Conservation (phyloP, 257 asterid genomes). For the Solanum chmielewskii region DNA sequence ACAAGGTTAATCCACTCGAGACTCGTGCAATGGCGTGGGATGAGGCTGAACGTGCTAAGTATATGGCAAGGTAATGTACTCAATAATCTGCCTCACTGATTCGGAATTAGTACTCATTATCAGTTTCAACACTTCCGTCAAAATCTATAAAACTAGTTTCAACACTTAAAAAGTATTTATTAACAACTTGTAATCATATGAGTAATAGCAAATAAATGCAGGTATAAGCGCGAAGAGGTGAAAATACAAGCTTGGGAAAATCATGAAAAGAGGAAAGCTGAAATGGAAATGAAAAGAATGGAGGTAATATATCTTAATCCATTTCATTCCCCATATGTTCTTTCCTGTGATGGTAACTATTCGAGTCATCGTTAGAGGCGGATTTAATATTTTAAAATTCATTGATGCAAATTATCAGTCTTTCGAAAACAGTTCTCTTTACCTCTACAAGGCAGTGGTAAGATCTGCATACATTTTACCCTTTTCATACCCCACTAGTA, state of each 20-base stretch:
- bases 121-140: neutral
- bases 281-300: constrained; percentile 65
- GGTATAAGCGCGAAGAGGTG: constrained; percentile 90
- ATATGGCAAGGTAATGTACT: constrained; percentile 62
- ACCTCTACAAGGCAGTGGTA: neutral
- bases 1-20: constrained; percentile 50
- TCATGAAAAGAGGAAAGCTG: constrained; percentile 81
- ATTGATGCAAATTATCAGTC: neutral
- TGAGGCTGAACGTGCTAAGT: constrained; percentile 87
- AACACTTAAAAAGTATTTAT: neutral
- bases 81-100: neutral
- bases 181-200: neutral
- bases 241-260: constrained; percentile 96
- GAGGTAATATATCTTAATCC: constrained; percentile 38
- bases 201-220: neutral
- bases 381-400: neutral
- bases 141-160: neutral
- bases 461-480: neutral
- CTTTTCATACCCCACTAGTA: neutral
- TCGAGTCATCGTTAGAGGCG: neutral
- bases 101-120: neutral
- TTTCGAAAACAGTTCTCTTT: no score
- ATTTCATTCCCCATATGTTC: neutral
- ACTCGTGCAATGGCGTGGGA: constrained; percentile 85
- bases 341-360: neutral